phyloP scores from a whole-genome alignment of 2,329 filamentous ascomycete genomes.

The Tolypocladium nubicola region DNA sequence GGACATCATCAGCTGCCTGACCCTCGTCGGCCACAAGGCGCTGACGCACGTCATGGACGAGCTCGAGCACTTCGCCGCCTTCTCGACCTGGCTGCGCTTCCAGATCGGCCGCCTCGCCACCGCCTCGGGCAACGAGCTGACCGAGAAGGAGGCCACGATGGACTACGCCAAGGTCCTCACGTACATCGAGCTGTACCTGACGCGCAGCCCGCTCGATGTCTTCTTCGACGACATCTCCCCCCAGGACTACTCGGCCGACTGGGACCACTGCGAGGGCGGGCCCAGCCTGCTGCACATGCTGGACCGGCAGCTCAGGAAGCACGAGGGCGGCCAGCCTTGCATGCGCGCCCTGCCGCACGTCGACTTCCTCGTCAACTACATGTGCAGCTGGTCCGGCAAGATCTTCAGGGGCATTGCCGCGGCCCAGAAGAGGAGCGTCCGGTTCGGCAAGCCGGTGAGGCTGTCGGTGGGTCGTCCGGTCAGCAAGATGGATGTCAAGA shows the following conservation, averaged over 20 bases:
- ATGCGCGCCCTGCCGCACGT: slow-evolving; percentile 47
- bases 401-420: slow-evolving; percentile 61
- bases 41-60: slow-evolving; percentile 65
- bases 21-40: slow-evolving; percentile 63
- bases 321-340: slow-evolving; percentile 32
- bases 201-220: slow-evolving; percentile 50
- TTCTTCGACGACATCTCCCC: slow-evolving; percentile 44
- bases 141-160: slow-evolving; percentile 67
- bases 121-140: slow-evolving; percentile 56
- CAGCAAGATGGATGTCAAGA: slow-evolving; percentile 45
- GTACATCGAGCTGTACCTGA: slow-evolving; percentile 67
- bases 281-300: slow-evolving; percentile 36
- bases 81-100: slow-evolving; percentile 74
- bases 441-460: slow-evolving; percentile 47
- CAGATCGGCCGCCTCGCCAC: slow-evolving; percentile 70
- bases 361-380: slow-evolving; percentile 50
- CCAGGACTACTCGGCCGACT: slow-evolving; percentile 40
- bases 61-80: slow-evolving; percentile 63
- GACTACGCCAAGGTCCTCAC: slow-evolving; percentile 62
- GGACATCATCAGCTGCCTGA: slow-evolving; percentile 66
- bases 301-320: slow-evolving; percentile 35
- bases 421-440: slow-evolving; percentile 56
- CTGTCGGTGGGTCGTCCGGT: slow-evolving; percentile 32
- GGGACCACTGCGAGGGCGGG: slow-evolving; percentile 31
- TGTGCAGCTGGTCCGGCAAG: slow-evolving; percentile 45